Base-by-base conservation (phyloP, 2,329 filamentous ascomycete species). In the Lachnellula occidentalis region DNA sequence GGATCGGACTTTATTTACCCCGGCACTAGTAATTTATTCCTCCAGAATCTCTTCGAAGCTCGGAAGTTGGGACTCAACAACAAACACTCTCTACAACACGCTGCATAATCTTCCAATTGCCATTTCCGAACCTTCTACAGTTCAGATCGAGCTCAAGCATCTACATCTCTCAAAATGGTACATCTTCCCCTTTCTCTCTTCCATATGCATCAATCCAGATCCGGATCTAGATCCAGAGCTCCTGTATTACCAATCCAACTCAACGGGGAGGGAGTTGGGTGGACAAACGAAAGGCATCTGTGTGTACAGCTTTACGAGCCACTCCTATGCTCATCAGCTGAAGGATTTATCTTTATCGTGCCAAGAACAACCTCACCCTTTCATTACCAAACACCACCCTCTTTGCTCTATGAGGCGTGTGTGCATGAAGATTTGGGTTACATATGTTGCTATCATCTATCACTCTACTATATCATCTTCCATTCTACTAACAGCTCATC, bases 381-480 rank as follows among this genome's bases (percentile, higher is more conserved):
- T 24, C 34, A 41, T 2, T 85, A 86, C 82, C 82, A 86, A 85
- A 82, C 81, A 83, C 77, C 72, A 71, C 73, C 73, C 73, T 75
- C 64, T 60, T 61, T 62, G 51, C 67, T 71, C 73, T 65, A 71
- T 79, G 73, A 72, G 78, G 75, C 72, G 73, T 73, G 70, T 74
- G 79, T 84, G 81, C 79, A 85, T 85, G 81, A 78, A 83, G 79
- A 78, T 74, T 72, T 74, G 79, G 63, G 77, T 74, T 71, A 83
- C 78, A 83, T n/a, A n/a, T n/a, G n/a, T n/a, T n/a, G n/a, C n/a
- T n/a, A n/a, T n/a, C n/a, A n/a, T n/a, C n/a, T n/a, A n/a, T n/a
- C n/a, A n/a, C n/a, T n/a, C n/a, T n/a, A n/a, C n/a, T n/a, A n/a
- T n/a, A n/a, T n/a, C n/a, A n/a, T n/a, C n/a, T 17, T 24, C 45